A percentile compares a stretch with the other conserved stretches of the same genome.
phyloP scores from a whole-genome alignment of 441 rosid species.

The Mallotus japonicus region DNA sequence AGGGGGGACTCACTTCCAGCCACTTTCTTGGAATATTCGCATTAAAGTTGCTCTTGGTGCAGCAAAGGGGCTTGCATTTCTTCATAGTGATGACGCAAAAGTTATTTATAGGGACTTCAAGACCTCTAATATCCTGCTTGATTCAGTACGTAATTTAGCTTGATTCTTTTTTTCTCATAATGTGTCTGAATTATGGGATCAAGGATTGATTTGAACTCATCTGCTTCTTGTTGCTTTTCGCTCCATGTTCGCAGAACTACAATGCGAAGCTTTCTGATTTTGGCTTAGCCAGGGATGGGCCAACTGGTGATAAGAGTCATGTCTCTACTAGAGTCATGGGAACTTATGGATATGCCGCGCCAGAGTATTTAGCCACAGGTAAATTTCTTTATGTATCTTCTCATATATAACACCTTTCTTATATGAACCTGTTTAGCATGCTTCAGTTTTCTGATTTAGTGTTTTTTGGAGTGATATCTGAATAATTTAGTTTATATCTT shows the following conservation, averaged over 20 bases:
- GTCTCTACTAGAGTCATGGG: slow-evolving; percentile 85
- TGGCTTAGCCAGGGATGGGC: slow-evolving; percentile 85
- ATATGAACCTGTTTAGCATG: slow-evolving; percentile 1
- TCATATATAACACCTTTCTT: not conserved
- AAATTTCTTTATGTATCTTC: slow-evolving; percentile 1
- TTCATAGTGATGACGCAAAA: slow-evolving; percentile 56
- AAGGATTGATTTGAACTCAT: not conserved
- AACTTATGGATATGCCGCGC: slow-evolving; percentile 81
- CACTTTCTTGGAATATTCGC: slow-evolving; percentile 74
- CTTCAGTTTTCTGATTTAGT: not conserved
- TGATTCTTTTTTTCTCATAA: slow-evolving; percentile 4
- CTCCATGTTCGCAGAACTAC: slow-evolving; percentile 48
- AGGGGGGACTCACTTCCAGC: slow-evolving; percentile 74
- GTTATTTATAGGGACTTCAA: slow-evolving; percentile 80
- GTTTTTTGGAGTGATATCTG: not conserved
- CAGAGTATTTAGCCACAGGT: slow-evolving; percentile 79
- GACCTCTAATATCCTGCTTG: slow-evolving; percentile 74
- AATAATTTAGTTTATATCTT: slow-evolving; percentile 1
- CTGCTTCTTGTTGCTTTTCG: slow-evolving; percentile 3
- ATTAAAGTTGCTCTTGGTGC: slow-evolving; percentile 74
- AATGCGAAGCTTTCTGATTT: slow-evolving; percentile 90
- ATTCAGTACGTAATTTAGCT: slow-evolving; percentile 46
- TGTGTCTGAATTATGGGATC: not conserved
- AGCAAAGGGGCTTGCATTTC: slow-evolving; percentile 83
- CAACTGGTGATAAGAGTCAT: slow-evolving; percentile 70